Evolutionary conservation across 202 grass and related monocot genomes (phyloP), one percentile per base, ranked within the genome.

Genomic region (Setaria viridis): DNA sequence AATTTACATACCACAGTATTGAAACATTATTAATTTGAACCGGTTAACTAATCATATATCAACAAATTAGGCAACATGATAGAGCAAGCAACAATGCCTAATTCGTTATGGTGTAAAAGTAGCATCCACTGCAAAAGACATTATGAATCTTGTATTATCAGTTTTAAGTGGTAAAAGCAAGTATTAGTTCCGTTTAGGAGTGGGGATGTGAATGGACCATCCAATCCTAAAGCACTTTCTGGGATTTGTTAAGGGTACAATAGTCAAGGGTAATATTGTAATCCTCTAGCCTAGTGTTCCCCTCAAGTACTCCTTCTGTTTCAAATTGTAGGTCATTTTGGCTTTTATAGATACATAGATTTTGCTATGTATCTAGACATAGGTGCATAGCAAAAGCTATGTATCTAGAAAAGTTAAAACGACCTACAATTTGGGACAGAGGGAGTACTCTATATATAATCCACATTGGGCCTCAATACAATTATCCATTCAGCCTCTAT

Each of bases 1-100:
- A 77, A 70, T 70, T 21, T 43, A 70, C 54, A 64, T n/a, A 62
- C 7, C 45, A 76, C 5, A 15, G 6, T 16, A 35, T 86, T 53
- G 5, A 49, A 70, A 78, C 59, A 70, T 35, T 29, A 60, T 48
- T 9, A 49, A 55, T 48, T 80, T 69, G 13, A 57, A 4, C 20
- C 5, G 0, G 37, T 29, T 37, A 70, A 70, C 19, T 7, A 57
- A 45, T 57, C 34, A 13, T 32, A 55, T 32, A 81, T 81, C 20
- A 68, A 76, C 53, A 76, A 76, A 59, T 39, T 59, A 42, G 25
- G 33, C 6, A 57, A 33, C 21, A 16, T 20, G 15, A 71, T 34
- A 47, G 50, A 37, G 41, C 39, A 58, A 42, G n/a, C 25, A 81
- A 57, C 13, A 56, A 6, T 58, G 49, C 17, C 53, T 51, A 19